Conservation (phyloP, 2,329 filamentous ascomycete genomes). For the Neopestalotiopsis sp. region DNA sequence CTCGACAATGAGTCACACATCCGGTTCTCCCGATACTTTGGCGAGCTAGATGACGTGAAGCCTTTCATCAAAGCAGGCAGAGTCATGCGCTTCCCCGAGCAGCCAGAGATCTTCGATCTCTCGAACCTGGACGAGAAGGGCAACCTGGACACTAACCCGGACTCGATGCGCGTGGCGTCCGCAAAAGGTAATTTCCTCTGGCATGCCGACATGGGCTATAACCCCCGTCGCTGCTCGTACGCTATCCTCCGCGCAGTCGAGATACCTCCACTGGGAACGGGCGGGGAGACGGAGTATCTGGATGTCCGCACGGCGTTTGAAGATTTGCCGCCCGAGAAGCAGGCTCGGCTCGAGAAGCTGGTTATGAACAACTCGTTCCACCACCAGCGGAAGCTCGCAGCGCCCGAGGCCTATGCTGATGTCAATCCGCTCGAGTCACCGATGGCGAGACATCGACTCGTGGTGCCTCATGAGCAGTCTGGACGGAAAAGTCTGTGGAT, state of each 20-base stretch:
- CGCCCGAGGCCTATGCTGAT: constrained; percentile 52
- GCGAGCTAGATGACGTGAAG: constrained; percentile 8
- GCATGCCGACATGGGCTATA: constrained; percentile 61
- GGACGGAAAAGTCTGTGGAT: constrained; percentile 59
- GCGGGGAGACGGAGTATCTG: constrained; percentile 58
- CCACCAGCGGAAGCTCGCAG: constrained; percentile 56
- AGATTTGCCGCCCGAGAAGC: constrained; percentile 43
- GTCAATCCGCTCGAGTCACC: constrained; percentile 44
- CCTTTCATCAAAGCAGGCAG: constrained; percentile 24
- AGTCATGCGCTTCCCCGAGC: background rate
- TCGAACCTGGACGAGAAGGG: constrained; percentile 13
- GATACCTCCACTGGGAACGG: constrained; percentile 51
- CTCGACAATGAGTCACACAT: constrained; percentile 9
- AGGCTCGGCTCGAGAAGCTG: constrained; percentile 44
- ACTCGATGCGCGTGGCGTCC: constrained; percentile 23
- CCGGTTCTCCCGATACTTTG: constrained; percentile 3
- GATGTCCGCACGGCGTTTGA: constrained; percentile 57
- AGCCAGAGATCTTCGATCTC: constrained; percentile 6
- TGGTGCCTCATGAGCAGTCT: constrained; percentile 56
- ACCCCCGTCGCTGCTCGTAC: constrained; percentile 56
- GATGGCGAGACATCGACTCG: constrained; percentile 51
- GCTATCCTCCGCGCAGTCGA: constrained; percentile 55
- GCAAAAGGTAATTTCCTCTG: constrained; percentile 52
- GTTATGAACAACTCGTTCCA: constrained; percentile 55
- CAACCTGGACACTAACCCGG: constrained; percentile 24